Evolutionary conservation across 148 eudicot species (phyloP), one percentile per base, ranked within the genome.

Genomic region (Agrostemma githago): DNA sequence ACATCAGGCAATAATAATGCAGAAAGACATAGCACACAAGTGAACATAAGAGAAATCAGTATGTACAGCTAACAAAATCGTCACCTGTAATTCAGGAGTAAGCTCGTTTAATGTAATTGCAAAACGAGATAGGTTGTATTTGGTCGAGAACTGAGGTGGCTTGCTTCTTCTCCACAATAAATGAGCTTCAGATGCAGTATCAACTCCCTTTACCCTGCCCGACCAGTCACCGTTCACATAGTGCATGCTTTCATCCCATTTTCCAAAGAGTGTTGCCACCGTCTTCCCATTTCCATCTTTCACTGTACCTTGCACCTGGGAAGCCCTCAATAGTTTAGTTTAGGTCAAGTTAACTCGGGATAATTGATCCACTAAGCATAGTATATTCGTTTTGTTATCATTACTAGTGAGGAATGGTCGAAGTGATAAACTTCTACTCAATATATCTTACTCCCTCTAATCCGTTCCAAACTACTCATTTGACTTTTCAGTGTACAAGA

Each of bases 201-300:
- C 87, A 43, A 5, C 46, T 7, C 46, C 46, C 83, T 96, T 92
- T 60, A 92, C 93, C 84, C 86, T 95, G 12, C 87, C 87, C 14
- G 82, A 87, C 79, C 76, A 84, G 74, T 90, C 97, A 62, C 97
- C 96, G 78, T 73, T 76, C 73, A 90, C 92, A 79, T 84, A 96
- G 79, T 88, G 86, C 94, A 96, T 84, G 83, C 99, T 92, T 82
- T 92, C 97, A 83, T 96, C 97, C 99, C 99, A 96, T 79, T 96
- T 96, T 66, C 99, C 99, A 79, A 90, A 85, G 48, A 96, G 72
- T 37, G 96, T 89, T 73, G 99, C 90, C 60, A 84, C 79, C 6
- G 94, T 88, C 82, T 96, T 96, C 70, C 99, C 99, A 75, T 79
- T 84, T 82, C 74, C 84, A 75, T 92, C 99, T 84, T 90, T 96